These are phyloP conservation scores for Cytospora paraplurivora DNA, from an alignment of 2,329 filamentous ascomycete species.

Conservation along the genomic window DNA sequence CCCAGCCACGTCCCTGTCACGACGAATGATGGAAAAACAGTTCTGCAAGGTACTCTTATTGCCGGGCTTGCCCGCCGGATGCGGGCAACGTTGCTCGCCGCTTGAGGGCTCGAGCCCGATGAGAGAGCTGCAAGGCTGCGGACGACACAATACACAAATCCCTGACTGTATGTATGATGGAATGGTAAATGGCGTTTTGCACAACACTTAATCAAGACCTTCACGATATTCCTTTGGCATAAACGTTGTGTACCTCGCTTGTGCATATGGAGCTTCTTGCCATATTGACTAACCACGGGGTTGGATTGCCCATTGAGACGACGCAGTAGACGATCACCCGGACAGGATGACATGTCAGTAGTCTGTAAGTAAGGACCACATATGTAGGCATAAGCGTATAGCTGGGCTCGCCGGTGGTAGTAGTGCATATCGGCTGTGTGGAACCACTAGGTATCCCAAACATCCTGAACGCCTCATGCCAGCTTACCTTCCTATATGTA, in stretches of 20 bases:
- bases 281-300: neutral
- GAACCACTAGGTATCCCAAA: neutral
- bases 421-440: neutral
- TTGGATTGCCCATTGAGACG: neutral
- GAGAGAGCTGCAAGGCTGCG: slow-evolving; percentile 31
- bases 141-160: slow-evolving; percentile 30
- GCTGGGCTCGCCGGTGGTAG: neutral
- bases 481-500: neutral
- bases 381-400: neutral
- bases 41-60: slow-evolving; percentile 41
- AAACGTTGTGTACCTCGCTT: slow-evolving; percentile 13
- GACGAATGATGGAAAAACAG: slow-evolving; percentile 34
- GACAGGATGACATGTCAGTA: neutral
- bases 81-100: slow-evolving; percentile 22
- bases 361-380: neutral
- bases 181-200: slow-evolving; percentile 47
- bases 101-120: slow-evolving; percentile 33
- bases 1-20: slow-evolving; percentile 25
- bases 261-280: slow-evolving; percentile 6
- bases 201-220: slow-evolving; percentile 46
- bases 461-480: neutral
- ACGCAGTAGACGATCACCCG: neutral
- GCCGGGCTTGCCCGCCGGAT: slow-evolving; percentile 38
- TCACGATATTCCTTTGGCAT: slow-evolving; percentile 5
- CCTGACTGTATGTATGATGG: slow-evolving; percentile 48